A percentile compares a stretch with the other conserved stretches of the same genome.
These are phyloP conservation scores for Clavariopsis aquatica DNA, from an alignment of 495 filamentous ascomycete species.

Conservation along the genomic window DNA sequence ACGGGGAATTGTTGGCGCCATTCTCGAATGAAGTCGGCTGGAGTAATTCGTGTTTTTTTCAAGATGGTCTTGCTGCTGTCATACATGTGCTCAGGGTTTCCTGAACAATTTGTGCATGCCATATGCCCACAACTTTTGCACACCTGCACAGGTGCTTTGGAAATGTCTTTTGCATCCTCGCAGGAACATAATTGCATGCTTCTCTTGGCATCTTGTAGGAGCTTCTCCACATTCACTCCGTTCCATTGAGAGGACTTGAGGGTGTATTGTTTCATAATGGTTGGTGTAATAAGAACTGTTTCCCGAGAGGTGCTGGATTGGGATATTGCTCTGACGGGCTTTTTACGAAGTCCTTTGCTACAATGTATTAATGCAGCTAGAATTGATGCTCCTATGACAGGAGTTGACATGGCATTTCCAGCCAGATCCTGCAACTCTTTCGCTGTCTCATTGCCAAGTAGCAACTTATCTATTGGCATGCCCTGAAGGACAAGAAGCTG, in stretches of 20 bases:
- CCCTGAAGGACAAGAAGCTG: slow-evolving; percentile 74
- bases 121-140: slow-evolving; percentile 60
- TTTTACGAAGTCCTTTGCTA: slow-evolving; percentile 35
- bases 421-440: slow-evolving; percentile 69
- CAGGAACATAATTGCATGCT: slow-evolving; percentile 56
- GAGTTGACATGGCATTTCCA: slow-evolving; percentile 82
- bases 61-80: slow-evolving; percentile 6
- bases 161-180: slow-evolving; percentile 53
- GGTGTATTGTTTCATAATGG: not conserved
- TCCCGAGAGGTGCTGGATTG: not conserved
- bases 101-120: slow-evolving; percentile 57
- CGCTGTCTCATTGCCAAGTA: slow-evolving; percentile 64
- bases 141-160: slow-evolving; percentile 45
- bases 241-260: not conserved
- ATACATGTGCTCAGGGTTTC: slow-evolving; percentile 60
- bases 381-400: slow-evolving; percentile 67
- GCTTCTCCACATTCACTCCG: not conserved
- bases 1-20: slow-evolving; percentile 31
- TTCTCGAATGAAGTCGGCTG: slow-evolving; percentile 50
- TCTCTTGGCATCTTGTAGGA: slow-evolving; percentile 6
- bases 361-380: slow-evolving; percentile 55
- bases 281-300: not conserved
- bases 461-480: slow-evolving; percentile 62
- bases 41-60: slow-evolving; percentile 45
- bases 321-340: not conserved